phyloP scores from a whole-genome alignment of 2,329 filamentous ascomycete genomes.

The Ceratocystis papillata region DNA sequence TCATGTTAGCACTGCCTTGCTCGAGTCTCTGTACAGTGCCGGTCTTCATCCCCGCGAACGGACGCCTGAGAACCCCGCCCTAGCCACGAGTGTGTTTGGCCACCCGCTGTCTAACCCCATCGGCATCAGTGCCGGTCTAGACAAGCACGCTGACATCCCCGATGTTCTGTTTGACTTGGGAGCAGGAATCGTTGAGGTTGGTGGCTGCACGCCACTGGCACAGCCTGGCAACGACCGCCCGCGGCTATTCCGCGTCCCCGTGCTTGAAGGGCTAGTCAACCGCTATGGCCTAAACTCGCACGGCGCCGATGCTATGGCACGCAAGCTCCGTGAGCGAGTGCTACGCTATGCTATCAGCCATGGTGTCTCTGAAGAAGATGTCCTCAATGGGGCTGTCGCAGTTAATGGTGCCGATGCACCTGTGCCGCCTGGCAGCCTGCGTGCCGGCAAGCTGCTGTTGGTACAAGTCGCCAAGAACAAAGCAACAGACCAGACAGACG shows the following conservation, averaged over 20 bases:
- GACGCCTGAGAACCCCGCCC: constrained; percentile 34
- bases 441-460: constrained; percentile 63
- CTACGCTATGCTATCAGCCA: constrained; percentile 61
- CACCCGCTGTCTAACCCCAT: constrained; percentile 71
- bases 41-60: constrained; percentile 76
- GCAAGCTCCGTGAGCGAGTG: constrained; percentile 64
- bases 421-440: constrained; percentile 74
- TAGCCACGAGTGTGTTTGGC: constrained; percentile 55
- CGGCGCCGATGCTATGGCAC: constrained; percentile 78
- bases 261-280: constrained; percentile 82
- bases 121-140: constrained; percentile 87
- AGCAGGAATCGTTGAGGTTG: constrained; percentile 79
- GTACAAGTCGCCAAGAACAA: constrained; percentile 98
- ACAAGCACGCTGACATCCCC: constrained; percentile 86
- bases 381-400: constrained; percentile 52
- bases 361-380: constrained; percentile 59
- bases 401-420: constrained; percentile 41
- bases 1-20: constrained; percentile 57
- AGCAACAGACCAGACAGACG: constrained; percentile 71
- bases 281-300: constrained; percentile 90
- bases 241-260: constrained; percentile 75
- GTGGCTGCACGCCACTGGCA: constrained; percentile 76
- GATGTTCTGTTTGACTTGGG: constrained; percentile 76
- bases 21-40: constrained; percentile 63
- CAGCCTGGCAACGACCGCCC: constrained; percentile 82